Percentiles rank a stretch among this genome's conserved stretches.
Conservation (phyloP, 2,329 filamentous ascomycete species). For the Pseudopithomyces maydicus region DNA sequence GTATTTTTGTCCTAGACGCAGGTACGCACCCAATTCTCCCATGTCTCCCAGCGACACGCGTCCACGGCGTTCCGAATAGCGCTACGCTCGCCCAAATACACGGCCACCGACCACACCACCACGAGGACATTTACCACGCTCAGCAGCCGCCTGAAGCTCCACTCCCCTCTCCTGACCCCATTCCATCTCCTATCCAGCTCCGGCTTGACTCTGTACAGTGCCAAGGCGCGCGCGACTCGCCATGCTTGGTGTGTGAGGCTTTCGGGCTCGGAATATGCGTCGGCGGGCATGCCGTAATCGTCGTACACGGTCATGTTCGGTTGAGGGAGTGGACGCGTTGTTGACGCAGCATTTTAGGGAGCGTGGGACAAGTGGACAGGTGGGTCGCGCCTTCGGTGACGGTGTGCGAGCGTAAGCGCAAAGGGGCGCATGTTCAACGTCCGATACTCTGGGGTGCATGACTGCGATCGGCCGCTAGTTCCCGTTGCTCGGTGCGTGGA, state of each 20-base stretch:
- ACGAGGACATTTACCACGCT: conserved; percentile 59
- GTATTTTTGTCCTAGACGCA: neutral
- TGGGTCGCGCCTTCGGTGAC: conserved; percentile 14
- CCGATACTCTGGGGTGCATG: neutral
- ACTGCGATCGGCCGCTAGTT: conserved; percentile 2
- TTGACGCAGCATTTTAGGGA: conserved; percentile 37
- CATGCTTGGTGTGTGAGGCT: conserved; percentile 37
- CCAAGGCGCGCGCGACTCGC: conserved; percentile 35
- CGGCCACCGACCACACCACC: conserved; percentile 72
- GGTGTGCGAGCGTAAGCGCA: conserved; percentile 22
- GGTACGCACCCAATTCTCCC: conserved; percentile 85
- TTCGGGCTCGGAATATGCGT: conserved; percentile 44
- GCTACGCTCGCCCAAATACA: conserved; percentile 86
- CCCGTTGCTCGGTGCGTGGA: neutral
- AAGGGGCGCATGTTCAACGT: conserved; percentile 13
- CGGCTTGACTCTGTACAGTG: conserved; percentile 35
- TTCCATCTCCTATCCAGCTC: conserved; percentile 18
- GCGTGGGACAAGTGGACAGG: conserved; percentile 7
- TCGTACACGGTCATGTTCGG: conserved; percentile 45
- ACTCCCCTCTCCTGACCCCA: conserved; percentile 21
- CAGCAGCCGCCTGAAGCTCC: conserved; percentile 30
- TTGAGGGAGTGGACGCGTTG: conserved; percentile 7
- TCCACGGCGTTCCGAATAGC: conserved; percentile 73
- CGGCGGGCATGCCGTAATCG: conserved; percentile 45
- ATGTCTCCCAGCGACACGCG: conserved; percentile 79